Conservation (phyloP, 345 rosid species). For the Gossypium bickii region DNA sequence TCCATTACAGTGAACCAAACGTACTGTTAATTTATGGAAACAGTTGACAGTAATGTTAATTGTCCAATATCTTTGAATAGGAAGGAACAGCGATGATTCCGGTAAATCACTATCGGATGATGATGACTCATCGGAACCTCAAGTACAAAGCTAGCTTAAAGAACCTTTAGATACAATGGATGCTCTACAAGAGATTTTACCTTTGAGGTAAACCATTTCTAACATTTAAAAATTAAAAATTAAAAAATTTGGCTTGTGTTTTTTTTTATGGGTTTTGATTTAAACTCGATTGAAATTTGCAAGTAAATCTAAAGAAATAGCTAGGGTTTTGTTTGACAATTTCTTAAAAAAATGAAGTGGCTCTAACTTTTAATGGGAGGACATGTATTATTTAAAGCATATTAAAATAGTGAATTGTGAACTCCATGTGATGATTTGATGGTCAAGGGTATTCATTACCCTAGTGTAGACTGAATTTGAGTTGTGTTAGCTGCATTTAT, state of each 20-base stretch:
- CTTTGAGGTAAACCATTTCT: slow-evolving; percentile 26
- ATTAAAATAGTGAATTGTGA: not conserved
- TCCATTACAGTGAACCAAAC: no score
- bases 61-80: not conserved
- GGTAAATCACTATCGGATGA: slow-evolving; percentile 15
- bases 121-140: slow-evolving; percentile 20
- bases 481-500: no score
- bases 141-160: slow-evolving; percentile 32
- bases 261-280: not conserved
- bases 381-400: not conserved
- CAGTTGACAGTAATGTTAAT: no score
- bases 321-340: not conserved
- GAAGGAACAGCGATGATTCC: slow-evolving; percentile 22
- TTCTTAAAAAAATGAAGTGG: not conserved
- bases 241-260: not conserved
- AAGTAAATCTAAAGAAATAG: not conserved
- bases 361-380: not conserved
- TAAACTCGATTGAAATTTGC: not conserved
- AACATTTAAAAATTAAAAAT: not conserved
- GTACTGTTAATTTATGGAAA: no score
- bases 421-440: no score
- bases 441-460: accelerated
- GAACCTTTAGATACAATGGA: slow-evolving; percentile 36
- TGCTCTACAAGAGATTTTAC: slow-evolving; percentile 35
- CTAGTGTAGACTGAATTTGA: no score